Percentiles rank a stretch among this genome's conserved stretches.
Evolutionary conservation across 306 rosid genomes (phyloP).

Genomic region (Pyrus communis): DNA sequence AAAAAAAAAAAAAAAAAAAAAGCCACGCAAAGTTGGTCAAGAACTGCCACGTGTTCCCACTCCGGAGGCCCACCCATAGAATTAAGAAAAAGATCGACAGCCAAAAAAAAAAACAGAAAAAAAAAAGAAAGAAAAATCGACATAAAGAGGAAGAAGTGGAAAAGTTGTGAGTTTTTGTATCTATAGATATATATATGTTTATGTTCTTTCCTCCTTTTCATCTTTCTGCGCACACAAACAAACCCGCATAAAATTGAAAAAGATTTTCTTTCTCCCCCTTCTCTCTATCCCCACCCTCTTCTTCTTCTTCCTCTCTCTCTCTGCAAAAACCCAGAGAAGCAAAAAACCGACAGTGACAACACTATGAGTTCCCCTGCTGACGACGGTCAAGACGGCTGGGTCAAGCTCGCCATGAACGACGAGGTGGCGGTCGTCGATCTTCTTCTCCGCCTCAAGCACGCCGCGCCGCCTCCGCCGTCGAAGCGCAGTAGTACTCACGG

Average conservation of each 20-base stretch:
- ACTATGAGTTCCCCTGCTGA: not conserved
- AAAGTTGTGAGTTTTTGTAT: not conserved
- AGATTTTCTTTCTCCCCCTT: not conserved
- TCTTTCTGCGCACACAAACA: not conserved
- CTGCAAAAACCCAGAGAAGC: not conserved
- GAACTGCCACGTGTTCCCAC: conserved; percentile 5
- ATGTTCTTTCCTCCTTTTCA: not conserved
- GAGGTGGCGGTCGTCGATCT: conserved; percentile 50
- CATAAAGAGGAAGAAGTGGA: not conserved
- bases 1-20: not conserved
- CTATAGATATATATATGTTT: not conserved
- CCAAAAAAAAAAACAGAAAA: not conserved
- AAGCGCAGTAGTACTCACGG: not conserved
- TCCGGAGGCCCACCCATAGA: conserved; percentile 5
- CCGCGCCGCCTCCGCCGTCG: conserved; percentile 10
- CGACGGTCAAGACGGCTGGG: conserved; percentile 44
- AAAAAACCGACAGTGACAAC: not conserved
- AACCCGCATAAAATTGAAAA: conserved; percentile 8
- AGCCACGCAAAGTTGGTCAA: not conserved
- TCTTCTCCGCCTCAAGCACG: conserved; percentile 33
- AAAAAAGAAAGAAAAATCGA: not conserved
- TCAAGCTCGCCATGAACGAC: conserved; percentile 53
- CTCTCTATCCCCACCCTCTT: conserved; percentile 1
- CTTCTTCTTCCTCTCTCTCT: not conserved
- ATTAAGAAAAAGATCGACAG: not conserved